Evolutionary conservation across 2,329 filamentous ascomycete species (phyloP).

Genomic region (Aspergillus sp.): DNA sequence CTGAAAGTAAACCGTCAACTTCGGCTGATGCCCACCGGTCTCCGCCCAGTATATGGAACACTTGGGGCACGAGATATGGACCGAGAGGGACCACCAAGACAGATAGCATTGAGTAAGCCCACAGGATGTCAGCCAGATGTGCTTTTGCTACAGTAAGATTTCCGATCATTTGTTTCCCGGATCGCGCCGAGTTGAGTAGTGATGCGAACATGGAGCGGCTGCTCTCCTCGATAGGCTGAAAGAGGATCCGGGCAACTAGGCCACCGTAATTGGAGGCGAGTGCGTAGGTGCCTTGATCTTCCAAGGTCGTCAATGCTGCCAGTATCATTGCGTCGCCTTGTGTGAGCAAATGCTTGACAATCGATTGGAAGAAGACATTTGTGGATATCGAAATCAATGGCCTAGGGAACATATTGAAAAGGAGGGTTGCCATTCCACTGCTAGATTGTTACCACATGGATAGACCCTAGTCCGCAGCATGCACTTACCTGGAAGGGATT

Average conservation of each 20-base stretch:
- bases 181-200: slow-evolving; percentile 55
- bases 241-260: slow-evolving; percentile 79
- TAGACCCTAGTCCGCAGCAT: neutral
- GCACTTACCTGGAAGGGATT: slow-evolving; percentile 43
- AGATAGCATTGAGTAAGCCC: slow-evolving; percentile 71
- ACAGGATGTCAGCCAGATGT: slow-evolving; percentile 55
- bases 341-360: slow-evolving; percentile 89
- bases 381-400: slow-evolving; percentile 69
- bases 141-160: slow-evolving; percentile 26
- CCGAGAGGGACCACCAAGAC: slow-evolving; percentile 67
- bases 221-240: slow-evolving; percentile 94
- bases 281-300: slow-evolving; percentile 86
- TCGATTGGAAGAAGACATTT: slow-evolving; percentile 83
- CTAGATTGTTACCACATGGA: slow-evolving; percentile 12
- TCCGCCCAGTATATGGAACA: slow-evolving; percentile 74
- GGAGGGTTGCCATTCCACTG: slow-evolving; percentile 43
- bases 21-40: slow-evolving; percentile 70
- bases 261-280: slow-evolving; percentile 94
- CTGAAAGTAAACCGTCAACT: slow-evolving; percentile 69
- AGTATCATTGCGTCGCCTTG: slow-evolving; percentile 92
- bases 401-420: slow-evolving; percentile 62
- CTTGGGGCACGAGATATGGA: slow-evolving; percentile 69
- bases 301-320: slow-evolving; percentile 69
- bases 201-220: slow-evolving; percentile 86
- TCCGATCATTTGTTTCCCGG: slow-evolving; percentile 13